Evolutionary conservation across 805 yeast genomes (phyloP).

Genomic region (Zygoascus bituminiphila): DNA sequence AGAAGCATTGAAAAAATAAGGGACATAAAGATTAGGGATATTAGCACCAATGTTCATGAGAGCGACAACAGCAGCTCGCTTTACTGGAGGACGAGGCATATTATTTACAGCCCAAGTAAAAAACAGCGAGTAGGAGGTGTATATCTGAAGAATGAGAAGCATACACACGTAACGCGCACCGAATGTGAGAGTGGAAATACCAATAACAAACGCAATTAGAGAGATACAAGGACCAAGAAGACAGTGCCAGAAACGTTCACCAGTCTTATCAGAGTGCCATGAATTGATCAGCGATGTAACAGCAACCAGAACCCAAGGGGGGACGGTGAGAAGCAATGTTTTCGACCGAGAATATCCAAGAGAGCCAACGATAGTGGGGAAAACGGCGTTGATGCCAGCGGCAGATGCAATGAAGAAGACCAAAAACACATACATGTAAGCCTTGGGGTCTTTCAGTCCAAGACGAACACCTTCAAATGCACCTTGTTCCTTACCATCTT

Average conservation of each 20-base stretch:
- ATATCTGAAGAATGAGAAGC: constrained; percentile 45
- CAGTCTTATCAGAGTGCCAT: constrained; percentile 46
- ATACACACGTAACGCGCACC: constrained; percentile 54
- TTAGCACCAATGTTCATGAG: constrained; percentile 37
- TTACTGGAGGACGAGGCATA: constrained; percentile 48
- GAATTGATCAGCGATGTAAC: constrained; percentile 46
- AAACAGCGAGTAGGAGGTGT: constrained; percentile 45
- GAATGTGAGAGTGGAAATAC: constrained; percentile 34
- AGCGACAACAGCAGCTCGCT: constrained; percentile 48
- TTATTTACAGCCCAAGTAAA: constrained; percentile 50
- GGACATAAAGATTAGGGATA: constrained; percentile 22
- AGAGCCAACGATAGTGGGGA: constrained; percentile 55
- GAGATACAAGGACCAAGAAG: constrained; percentile 35
- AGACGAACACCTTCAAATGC: constrained; percentile 1
- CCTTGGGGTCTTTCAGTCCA: constrained; percentile 2
- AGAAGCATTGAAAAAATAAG: constrained; percentile 18
- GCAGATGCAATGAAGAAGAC: constrained; percentile 45
- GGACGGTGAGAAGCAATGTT: constrained; percentile 51
- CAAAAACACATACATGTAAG: constrained; percentile 4
- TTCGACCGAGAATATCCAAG: constrained; percentile 42
- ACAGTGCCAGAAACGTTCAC: constrained; percentile 45
- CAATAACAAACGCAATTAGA: constrained; percentile 20
- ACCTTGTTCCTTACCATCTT: constrained; percentile 2
- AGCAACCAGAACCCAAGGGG: constrained; percentile 49
- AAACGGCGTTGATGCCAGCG: constrained; percentile 51